These are phyloP conservation scores for Beauveria sp. DNA, from an alignment of 2,329 filamentous ascomycete genomes.

Conservation along the genomic window DNA sequence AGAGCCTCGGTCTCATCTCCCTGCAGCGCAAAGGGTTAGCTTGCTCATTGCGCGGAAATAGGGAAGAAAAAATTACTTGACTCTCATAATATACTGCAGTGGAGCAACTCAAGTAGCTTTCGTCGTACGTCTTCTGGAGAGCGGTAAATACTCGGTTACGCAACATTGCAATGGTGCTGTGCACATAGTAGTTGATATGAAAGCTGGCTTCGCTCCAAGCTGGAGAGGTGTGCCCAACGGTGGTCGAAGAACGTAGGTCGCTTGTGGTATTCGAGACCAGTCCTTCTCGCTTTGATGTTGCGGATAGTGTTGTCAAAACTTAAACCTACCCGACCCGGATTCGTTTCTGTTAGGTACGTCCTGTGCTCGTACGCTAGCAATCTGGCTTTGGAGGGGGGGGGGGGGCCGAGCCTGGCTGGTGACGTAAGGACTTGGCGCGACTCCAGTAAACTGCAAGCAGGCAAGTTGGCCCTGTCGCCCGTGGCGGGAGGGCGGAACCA, in stretches of 20 bases:
- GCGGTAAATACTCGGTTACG: constrained; percentile 53
- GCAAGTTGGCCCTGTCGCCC: neutral
- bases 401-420: constrained; percentile 4
- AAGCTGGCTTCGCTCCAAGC: constrained; percentile 3
- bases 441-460: neutral
- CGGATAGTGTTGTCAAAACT: constrained; percentile 8
- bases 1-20: constrained; percentile 87
- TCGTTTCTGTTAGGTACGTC: constrained; percentile 12
- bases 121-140: constrained; percentile 96
- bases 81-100: constrained; percentile 95
- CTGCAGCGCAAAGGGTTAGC: constrained; percentile 34
- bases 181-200: constrained; percentile 20
- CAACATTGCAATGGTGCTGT: constrained; percentile 37
- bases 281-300: neutral
- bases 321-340: constrained; percentile 11
- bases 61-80: constrained; percentile 50
- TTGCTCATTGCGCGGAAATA: neutral
- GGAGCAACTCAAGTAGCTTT: constrained; percentile 89
- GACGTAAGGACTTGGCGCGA: constrained; percentile 12
- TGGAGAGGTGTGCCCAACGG: neutral
- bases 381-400: neutral
- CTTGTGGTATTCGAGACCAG: neutral
- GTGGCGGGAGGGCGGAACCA: neutral
- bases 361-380: constrained; percentile 11
- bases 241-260: neutral